These are phyloP conservation scores for Sutorius australiensis DNA, from an alignment of 768 basidiomycete species.

Conservation along the genomic window DNA sequence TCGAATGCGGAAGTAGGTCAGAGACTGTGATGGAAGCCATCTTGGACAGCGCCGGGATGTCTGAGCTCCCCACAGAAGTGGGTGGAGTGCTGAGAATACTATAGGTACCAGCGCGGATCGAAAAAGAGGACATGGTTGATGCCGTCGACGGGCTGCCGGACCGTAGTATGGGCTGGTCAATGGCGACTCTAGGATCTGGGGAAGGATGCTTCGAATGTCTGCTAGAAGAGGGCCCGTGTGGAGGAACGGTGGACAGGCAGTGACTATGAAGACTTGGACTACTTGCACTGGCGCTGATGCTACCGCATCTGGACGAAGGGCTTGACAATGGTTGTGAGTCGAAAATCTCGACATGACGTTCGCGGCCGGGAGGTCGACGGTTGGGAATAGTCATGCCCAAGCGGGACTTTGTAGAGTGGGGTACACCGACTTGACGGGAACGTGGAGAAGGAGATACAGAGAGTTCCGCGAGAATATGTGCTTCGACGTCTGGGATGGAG, in stretches of 20 bases:
- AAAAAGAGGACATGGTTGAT: slow-evolving; percentile 45
- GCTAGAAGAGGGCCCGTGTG: slow-evolving; percentile 19
- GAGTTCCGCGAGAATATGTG: slow-evolving; percentile 67
- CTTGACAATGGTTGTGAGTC: slow-evolving; percentile 76
- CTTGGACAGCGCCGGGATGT: slow-evolving; percentile 39
- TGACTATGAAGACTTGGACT: slow-evolving; percentile 17
- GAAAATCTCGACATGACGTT: slow-evolving; percentile 75
- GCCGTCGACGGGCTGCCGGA: slow-evolving; percentile 34
- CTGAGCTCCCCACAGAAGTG: slow-evolving; percentile 40
- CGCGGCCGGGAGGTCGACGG: slow-evolving; percentile 42
- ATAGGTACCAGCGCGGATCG: slow-evolving; percentile 30
- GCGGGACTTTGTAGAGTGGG: slow-evolving; percentile 60
- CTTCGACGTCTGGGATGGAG: slow-evolving; percentile 76
- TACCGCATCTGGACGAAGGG: slow-evolving; percentile 35
- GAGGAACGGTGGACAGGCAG: slow-evolving; percentile 9
- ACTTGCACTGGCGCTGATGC: slow-evolving; percentile 30
- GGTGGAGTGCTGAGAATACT: slow-evolving; percentile 52
- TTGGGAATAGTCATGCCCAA: slow-evolving; percentile 60
- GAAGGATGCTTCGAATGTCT: slow-evolving; percentile 15
- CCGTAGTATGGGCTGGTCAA: slow-evolving; percentile 22
- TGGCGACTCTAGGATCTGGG: slow-evolving; percentile 1
- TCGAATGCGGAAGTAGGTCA: slow-evolving; percentile 1
- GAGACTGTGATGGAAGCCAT: slow-evolving; percentile 25
- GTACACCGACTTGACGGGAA: slow-evolving; percentile 78
- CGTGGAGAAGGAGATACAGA: slow-evolving; percentile 66